phyloP scores from a whole-genome alignment of 176 grass and related monocot species.

The Echinochloa phyllopogon region DNA sequence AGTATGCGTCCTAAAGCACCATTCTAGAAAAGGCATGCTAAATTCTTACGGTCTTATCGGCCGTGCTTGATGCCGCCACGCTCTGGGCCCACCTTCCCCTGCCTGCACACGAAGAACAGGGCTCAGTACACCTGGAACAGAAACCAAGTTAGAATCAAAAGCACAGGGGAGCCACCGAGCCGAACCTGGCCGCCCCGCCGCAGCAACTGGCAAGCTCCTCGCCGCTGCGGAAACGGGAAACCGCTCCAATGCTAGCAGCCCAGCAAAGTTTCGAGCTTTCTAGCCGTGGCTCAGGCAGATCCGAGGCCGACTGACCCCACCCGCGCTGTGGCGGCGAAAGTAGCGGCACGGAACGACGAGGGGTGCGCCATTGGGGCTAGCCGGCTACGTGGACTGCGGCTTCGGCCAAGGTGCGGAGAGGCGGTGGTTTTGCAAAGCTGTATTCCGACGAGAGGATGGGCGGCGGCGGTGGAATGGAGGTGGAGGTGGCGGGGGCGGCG shows the following conservation, averaged over 20 bases:
- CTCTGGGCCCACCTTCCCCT: conserved; percentile 5
- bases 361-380: background rate
- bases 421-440: background rate
- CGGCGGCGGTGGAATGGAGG: conserved; percentile 1
- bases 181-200: background rate
- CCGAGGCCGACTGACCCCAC: background rate
- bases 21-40: background rate
- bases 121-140: background rate
- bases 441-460: background rate
- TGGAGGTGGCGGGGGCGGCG: conserved; percentile 1
- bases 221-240: background rate
- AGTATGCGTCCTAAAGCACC: background rate
- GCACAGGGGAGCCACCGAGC: background rate
- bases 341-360: background rate
- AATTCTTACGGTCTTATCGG: conserved; percentile 13
- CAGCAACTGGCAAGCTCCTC: background rate
- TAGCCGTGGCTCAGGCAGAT: conserved; percentile 9
- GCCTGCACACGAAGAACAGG: background rate
- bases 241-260: background rate
- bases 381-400: background rate
- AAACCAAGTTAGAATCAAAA: background rate
- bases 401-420: background rate
- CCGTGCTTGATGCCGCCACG: background rate
- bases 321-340: background rate
- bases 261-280: background rate